A percentile compares a stretch with the other conserved stretches of the same genome.
These are phyloP conservation scores for Stephania yunnanensis DNA, from an alignment of 164 flowering plant genomes.

Conservation along the genomic window DNA sequence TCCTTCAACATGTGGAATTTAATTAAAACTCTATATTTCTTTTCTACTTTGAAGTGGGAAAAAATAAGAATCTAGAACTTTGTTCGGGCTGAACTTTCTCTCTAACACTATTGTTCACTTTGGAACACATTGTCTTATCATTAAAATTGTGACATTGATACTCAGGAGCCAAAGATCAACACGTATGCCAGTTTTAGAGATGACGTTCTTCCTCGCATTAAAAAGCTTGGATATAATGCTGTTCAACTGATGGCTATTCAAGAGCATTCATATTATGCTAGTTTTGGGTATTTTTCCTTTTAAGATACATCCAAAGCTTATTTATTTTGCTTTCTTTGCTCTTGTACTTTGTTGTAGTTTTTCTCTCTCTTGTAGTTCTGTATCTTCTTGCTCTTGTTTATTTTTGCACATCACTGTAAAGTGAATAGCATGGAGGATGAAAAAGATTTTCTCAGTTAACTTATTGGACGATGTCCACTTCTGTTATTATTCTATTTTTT, in stretches of 20 bases:
- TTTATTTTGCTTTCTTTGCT: background rate
- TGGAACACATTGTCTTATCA: background rate
- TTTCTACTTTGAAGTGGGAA: background rate
- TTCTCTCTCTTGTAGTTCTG: background rate
- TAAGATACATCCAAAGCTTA: background rate
- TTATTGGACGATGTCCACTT: background rate
- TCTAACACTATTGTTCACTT: background rate
- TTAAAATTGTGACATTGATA: slow-evolving; percentile 2
- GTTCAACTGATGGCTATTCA: slow-evolving; percentile 99
- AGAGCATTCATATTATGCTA: slow-evolving; percentile 98
- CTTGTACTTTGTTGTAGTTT: background rate
- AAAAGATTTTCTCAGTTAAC: no score
- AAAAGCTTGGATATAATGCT: slow-evolving; percentile 95
- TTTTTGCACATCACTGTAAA: background rate
- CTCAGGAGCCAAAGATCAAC: slow-evolving; percentile 89
- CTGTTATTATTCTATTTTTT: background rate
- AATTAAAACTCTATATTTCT: background rate
- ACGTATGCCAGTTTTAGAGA: slow-evolving; percentile 89
- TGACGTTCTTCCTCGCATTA: slow-evolving; percentile 96
- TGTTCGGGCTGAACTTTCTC: background rate
- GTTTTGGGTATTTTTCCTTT: slow-evolving; percentile 75
- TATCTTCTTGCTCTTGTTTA: background rate
- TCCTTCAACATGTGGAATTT: background rate
- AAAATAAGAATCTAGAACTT: background rate
- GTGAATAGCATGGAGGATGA: background rate